Evolutionary conservation across 352 stramenopile species (phyloP).

Genomic region (Globisporangium solare): DNA sequence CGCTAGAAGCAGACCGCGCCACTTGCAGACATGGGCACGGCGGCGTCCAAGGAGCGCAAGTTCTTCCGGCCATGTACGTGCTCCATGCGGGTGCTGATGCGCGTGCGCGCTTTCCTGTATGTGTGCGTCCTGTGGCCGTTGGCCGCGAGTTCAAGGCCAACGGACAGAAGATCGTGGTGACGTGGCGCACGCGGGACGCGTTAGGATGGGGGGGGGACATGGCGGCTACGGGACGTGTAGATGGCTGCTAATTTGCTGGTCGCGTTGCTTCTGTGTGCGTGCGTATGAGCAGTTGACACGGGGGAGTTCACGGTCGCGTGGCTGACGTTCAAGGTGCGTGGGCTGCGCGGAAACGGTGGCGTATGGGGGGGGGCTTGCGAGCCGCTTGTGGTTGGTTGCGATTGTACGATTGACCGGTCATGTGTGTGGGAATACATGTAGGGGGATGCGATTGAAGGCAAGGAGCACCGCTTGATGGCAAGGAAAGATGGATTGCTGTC

Average conservation of each 20-base stretch:
- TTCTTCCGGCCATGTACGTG: constrained; percentile 52
- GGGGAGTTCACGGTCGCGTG: constrained; percentile 82
- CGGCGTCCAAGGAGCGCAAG: constrained; percentile 40
- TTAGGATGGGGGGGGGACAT: neutral
- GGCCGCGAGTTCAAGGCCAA: too few relatives aligned
- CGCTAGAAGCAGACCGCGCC: neutral
- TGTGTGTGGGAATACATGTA: constrained; percentile 15
- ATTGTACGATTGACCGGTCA: neutral
- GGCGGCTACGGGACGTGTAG: neutral
- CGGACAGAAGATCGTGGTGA: neutral
- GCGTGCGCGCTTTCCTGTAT: neutral
- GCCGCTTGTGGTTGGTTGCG: neutral
- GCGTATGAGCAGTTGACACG: constrained; percentile 39
- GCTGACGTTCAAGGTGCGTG: constrained; percentile 79
- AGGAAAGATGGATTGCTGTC: constrained; percentile 66
- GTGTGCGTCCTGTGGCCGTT: neutral
- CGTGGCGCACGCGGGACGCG: neutral
- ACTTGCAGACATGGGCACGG: constrained; percentile 28
- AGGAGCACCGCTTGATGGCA: constrained; percentile 56
- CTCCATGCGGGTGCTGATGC: neutral
- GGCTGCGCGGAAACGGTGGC: neutral
- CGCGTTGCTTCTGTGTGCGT: neutral
- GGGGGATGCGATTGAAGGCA: constrained; percentile 68
- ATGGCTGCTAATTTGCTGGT: neutral
- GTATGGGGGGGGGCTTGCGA: neutral